A percentile compares a stretch with the other conserved stretches of the same genome.
These are phyloP conservation scores for Botrytis hyacinthi DNA, from an alignment of 2,329 filamentous ascomycete genomes.

Conservation along the genomic window DNA sequence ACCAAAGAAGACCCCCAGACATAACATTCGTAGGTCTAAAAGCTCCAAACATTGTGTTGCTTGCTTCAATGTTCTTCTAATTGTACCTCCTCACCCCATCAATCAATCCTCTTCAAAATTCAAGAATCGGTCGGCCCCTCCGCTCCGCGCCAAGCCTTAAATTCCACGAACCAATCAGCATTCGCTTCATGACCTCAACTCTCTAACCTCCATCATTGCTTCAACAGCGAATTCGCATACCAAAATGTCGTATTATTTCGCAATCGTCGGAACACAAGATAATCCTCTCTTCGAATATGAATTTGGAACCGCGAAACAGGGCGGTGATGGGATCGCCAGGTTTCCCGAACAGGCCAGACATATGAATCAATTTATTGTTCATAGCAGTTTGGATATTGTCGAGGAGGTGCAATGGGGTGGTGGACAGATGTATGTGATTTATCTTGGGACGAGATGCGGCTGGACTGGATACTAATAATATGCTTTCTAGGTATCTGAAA, in stretches of 20 bases:
- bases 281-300: conserved; percentile 96
- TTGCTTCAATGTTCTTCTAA: conserved; percentile 38
- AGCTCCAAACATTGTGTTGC: conserved; percentile 69
- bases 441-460: conserved; percentile 8
- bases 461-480: conserved; percentile 14
- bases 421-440: conserved; percentile 68
- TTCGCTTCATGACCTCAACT: conserved; percentile 22
- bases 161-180: conserved; percentile 31
- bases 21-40: conserved; percentile 78
- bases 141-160: conserved; percentile 31
- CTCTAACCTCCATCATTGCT: conserved; percentile 19
- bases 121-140: conserved; percentile 25
- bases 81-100: background rate
- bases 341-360: conserved; percentile 87
- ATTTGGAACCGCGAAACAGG: conserved; percentile 94
- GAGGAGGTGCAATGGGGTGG: conserved; percentile 95
- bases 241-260: conserved; percentile 96
- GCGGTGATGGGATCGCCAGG: conserved; percentile 86
- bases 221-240: background rate
- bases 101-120: conserved; percentile 22
- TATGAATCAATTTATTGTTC: conserved; percentile 96
- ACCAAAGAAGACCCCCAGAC: conserved; percentile 81
- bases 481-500: conserved; percentile 77
- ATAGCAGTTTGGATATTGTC: conserved; percentile 89
- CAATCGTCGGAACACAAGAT: conserved; percentile 92